phyloP scores from a whole-genome alignment of 2,329 filamentous ascomycete genomes.

The Phyllosticta ampelicida region DNA sequence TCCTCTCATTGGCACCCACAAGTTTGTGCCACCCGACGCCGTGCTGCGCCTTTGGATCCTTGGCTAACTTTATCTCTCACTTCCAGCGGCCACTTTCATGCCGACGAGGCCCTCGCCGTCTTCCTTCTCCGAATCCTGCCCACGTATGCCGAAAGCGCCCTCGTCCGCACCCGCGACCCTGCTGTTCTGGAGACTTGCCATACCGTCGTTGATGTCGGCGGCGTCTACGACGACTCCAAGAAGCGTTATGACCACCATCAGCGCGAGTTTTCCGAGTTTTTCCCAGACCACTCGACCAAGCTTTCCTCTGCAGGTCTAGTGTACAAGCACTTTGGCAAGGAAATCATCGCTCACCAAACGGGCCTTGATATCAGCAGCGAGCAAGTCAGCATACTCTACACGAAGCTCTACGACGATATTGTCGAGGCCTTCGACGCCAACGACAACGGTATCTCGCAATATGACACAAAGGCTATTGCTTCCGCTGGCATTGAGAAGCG shows the following conservation, averaged over 20 bases:
- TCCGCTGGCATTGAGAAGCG: conserved; percentile 67
- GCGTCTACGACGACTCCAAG: conserved; percentile 67
- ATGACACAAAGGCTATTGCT: conserved; percentile 59
- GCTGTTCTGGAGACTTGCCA: conserved; percentile 69
- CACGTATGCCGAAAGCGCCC: conserved; percentile 58
- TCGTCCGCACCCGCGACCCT: conserved; percentile 83
- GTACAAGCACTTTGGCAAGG: conserved; percentile 87
- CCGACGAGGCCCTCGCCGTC: conserved; percentile 93
- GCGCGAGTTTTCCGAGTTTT: conserved; percentile 75
- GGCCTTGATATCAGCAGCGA: conserved; percentile 49
- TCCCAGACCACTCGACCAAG: conserved; percentile 71
- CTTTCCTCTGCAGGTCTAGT: conserved; percentile 89
- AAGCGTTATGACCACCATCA: conserved; percentile 97
- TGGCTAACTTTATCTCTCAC: background rate
- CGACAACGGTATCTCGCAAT: conserved; percentile 84
- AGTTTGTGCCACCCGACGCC: conserved; percentile 32
- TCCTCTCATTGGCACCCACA: conserved; percentile 80
- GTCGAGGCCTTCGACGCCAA: conserved; percentile 95
- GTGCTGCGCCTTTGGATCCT: background rate
- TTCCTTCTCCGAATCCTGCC: conserved; percentile 89
- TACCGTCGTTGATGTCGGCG: conserved; percentile 96
- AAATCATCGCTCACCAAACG: conserved; percentile 63
- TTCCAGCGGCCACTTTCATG: conserved; percentile 81
- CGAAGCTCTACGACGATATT: conserved; percentile 86
- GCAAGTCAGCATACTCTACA: conserved; percentile 65